Percentiles rank a stretch among this genome's conserved stretches.
These are phyloP conservation scores for Vanrija sp. DNA, from an alignment of 1,284 basidiomycete genomes.

Conservation along the genomic window DNA sequence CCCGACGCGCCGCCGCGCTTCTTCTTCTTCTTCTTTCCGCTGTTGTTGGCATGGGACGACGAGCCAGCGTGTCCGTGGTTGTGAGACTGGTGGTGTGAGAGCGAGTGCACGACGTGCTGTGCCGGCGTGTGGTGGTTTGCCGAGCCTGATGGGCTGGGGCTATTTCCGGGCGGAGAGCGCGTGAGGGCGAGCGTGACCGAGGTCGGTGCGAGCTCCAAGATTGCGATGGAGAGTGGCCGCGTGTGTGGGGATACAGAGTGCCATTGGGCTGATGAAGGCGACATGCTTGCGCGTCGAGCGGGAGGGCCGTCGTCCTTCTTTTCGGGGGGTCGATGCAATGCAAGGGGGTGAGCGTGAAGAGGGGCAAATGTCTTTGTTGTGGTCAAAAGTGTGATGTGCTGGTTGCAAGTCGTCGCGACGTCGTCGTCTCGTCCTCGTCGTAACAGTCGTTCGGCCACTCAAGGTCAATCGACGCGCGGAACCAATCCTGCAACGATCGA, in stretches of 20 bases:
- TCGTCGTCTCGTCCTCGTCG: not conserved
- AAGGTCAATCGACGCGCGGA: no score
- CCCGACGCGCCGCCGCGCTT: not conserved
- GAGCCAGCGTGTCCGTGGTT: not conserved
- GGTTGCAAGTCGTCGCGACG: not conserved
- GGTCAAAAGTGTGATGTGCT: not conserved
- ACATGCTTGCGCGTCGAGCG: slow-evolving; percentile 14
- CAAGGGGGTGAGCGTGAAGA: not conserved
- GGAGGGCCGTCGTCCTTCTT: no score
- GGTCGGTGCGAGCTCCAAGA: slow-evolving; percentile 48
- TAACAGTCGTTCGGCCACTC: no score
- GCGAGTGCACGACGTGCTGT: slow-evolving; percentile 19
- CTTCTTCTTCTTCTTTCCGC: slow-evolving; percentile 18
- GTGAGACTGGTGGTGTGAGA: not conserved
- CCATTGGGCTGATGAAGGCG: slow-evolving; percentile 34
- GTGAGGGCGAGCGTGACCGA: slow-evolving; percentile 47
- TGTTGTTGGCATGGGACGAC: slow-evolving; percentile 1
- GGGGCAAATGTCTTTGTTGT: not conserved
- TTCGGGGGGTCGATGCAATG: no score
- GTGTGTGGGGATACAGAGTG: slow-evolving; percentile 45
- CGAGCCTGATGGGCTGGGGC: slow-evolving; percentile 1
- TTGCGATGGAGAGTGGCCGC: slow-evolving; percentile 44
- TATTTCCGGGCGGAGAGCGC: slow-evolving; percentile 22
- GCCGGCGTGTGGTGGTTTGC: not conserved
- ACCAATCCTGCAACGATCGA: no score